Evolutionary conservation across 2,329 filamentous ascomycete genomes (phyloP), one percentile per base, ranked within the genome.

Genomic region (Ceratocystis diversiconidia): DNA sequence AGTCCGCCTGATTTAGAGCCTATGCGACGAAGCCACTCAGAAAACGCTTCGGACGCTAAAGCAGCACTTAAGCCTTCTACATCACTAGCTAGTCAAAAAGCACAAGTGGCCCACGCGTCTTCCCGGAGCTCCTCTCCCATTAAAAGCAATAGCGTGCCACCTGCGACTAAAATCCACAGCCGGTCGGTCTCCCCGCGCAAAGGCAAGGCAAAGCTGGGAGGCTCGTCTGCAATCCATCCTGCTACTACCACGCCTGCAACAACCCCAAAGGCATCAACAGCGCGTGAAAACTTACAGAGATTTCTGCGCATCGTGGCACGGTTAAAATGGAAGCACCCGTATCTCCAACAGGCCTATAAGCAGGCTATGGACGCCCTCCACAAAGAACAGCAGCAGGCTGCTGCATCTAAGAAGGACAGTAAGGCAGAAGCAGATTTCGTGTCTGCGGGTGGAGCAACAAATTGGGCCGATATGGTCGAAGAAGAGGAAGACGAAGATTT

Each of bases 271-370:
- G 63, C 46, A 59, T 59, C 50, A 30, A 46, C 57, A 25, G 36
- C 55, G 22, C 36, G 22, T 1, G 63, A 67, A 46, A 68, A 68
- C 52, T 48, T 68, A 3, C 57, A 68, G 22, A 59, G 68, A 19
- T 69, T 69, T 28, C 63, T 68, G 36, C 65, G 67, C 7, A 69
- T 69, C 12, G 63, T 68, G 7, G 65, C 80, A 1, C 80, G 84
- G 1, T 75, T 87, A 55, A 79, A 81, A 68, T 87, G 85, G 84
- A 87, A 86, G 71, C 78, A 82, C 1, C 78, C 82, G 12, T 84
- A 84, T 69, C 76, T 87, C 41, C 79, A 79, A n/a, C 73, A 76
- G 63, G 82, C 79, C 1, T 86, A 86, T 71, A 73, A 73, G n/a
- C 75, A 77, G 1, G 83, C 84, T 0, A 75, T 76, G 28, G 70